These are phyloP conservation scores for Wallacemonas sp. DNA, from an alignment of 208 protist species.

Conservation along the genomic window DNA sequence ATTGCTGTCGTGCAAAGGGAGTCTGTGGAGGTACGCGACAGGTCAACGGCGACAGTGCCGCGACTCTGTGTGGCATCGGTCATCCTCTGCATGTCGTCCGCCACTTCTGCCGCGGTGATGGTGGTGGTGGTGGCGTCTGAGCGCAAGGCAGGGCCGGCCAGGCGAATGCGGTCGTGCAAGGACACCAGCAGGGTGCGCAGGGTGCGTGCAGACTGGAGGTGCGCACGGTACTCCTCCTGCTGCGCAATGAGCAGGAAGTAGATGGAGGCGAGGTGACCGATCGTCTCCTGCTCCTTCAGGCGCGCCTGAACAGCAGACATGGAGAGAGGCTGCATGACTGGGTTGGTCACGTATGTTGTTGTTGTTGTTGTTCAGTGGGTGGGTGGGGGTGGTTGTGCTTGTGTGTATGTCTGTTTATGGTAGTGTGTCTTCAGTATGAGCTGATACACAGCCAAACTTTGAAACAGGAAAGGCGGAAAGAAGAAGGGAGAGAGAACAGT, in stretches of 20 bases:
- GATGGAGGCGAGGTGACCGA: not conserved
- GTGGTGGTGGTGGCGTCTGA: not conserved
- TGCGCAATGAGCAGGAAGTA: slow-evolving; percentile 6
- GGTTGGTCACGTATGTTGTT: slow-evolving; percentile 2
- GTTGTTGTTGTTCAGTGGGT: not conserved
- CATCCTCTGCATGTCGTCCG: not conserved
- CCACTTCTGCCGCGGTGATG: not conserved
- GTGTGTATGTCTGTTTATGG: slow-evolving; percentile 1
- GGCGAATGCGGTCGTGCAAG: not conserved
- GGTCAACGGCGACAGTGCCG: too few relatives aligned
- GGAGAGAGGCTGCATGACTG: slow-evolving; percentile 11
- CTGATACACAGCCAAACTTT: too few relatives aligned
- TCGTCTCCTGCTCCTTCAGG: slow-evolving; percentile 3
- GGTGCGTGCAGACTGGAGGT: not conserved
- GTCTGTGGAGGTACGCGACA: not conserved
- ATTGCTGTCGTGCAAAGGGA: slow-evolving; percentile 2
- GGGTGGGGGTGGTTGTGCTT: slow-evolving; percentile 13
- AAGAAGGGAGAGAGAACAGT: slow-evolving; percentile 23
- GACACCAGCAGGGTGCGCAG: not conserved
- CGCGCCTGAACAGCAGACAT: not conserved
- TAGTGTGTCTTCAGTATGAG: not conserved
- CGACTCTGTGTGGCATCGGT: too few relatives aligned
- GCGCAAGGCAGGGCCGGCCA: not conserved
- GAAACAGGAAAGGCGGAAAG: slow-evolving; percentile 15
- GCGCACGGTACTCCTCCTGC: slow-evolving; percentile 5